Base-by-base conservation (phyloP, 177 flowering plant genomes). In the Vitis hybrid region DNA sequence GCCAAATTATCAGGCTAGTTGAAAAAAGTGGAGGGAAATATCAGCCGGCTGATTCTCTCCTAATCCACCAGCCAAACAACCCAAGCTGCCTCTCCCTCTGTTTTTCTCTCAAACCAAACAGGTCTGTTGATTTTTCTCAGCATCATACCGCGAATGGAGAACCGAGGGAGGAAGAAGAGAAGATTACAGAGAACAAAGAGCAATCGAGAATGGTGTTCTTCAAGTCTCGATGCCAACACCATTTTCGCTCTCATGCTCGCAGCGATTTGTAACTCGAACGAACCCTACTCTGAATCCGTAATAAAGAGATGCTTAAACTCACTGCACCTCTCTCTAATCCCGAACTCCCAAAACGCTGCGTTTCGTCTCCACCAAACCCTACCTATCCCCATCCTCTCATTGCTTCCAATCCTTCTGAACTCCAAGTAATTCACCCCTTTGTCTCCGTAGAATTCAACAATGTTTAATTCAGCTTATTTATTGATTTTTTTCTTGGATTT, bases 321-420 rank as follows among this genome's bases (percentile, higher is more conserved):
- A 51, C 68, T 65, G 12, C 79, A 68, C 52, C 74, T 65, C 48
- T 56, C 67, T 65, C 64, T 72, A 46, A 32, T 71, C 61, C 1
- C 24, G 35, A 60, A 61, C 9, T 52, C 66, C 57, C 27, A 54
- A 51, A 11, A 56, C 6, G 46, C 6, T 40, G 46, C 6, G 46
- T 7, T 7, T 40, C 9, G 46, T 40, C 46, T 40, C 46, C 46
- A 10, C 46, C 46, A 10, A 18, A 46, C 65, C 24, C 46, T 52
- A 21, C 24, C 59, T 50, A n/a, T 14, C 56, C 14, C 72, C 48
- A 15, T 80, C 1, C 69, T 82, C 56, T 74, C 77, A 1, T 46
- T 82, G 17, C 74, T 80, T 17, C 85, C 85, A 1, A 0, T 63
- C 56, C 74, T 80, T 61, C 78, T 82, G 62, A 55, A 21, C n/a